Percentiles rank a stretch among this genome's conserved stretches.
Conservation (phyloP, 306 rosid species). For the Cicer chorassanicum region DNA sequence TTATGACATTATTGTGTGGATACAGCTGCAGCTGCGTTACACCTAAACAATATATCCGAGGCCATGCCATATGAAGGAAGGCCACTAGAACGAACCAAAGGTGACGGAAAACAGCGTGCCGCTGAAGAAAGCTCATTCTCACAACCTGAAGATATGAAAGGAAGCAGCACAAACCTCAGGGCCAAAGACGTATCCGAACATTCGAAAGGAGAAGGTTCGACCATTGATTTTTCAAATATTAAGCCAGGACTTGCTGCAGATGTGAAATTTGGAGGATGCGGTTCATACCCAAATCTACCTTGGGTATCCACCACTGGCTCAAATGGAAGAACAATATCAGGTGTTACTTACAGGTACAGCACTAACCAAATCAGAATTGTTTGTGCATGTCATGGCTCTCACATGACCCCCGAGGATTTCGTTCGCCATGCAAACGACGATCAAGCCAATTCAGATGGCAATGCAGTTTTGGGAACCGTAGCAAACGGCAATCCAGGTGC, state of each 20-base stretch:
- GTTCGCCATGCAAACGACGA: constrained; percentile 81
- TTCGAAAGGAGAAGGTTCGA: constrained; percentile 56
- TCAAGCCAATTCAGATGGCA: constrained; percentile 56
- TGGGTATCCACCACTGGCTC: constrained; percentile 97
- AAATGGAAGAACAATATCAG: constrained; percentile 86
- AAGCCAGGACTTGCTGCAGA: constrained; percentile 90
- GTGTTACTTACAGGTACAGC: constrained; percentile 81
- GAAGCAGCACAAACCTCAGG: constrained; percentile 70
- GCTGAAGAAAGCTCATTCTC: constrained; percentile 75
- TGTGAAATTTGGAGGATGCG: constrained; percentile 87
- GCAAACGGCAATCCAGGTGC: constrained; percentile 73
- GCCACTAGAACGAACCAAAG: constrained; percentile 65
- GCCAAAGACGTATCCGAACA: constrained; percentile 70
- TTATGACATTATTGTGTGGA: constrained; percentile 41
- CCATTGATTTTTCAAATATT: constrained; percentile 69
- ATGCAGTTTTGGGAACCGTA: constrained; percentile 55
- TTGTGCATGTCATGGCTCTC: constrained; percentile 92
- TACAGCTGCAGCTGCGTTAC: constrained; percentile 65
- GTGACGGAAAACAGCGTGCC: constrained; percentile 69
- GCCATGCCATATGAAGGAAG: constrained; percentile 63
- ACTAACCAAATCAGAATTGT: constrained; percentile 78
- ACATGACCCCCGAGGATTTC: constrained; percentile 91
- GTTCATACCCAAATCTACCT: constrained; percentile 86
- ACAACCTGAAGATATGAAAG: constrained; percentile 75
- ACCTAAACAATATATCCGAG: constrained; percentile 60